Percentiles rank a stretch among this genome's conserved stretches.
Conservation (phyloP, 331 rosid species). For the Dryas integrifolia region DNA sequence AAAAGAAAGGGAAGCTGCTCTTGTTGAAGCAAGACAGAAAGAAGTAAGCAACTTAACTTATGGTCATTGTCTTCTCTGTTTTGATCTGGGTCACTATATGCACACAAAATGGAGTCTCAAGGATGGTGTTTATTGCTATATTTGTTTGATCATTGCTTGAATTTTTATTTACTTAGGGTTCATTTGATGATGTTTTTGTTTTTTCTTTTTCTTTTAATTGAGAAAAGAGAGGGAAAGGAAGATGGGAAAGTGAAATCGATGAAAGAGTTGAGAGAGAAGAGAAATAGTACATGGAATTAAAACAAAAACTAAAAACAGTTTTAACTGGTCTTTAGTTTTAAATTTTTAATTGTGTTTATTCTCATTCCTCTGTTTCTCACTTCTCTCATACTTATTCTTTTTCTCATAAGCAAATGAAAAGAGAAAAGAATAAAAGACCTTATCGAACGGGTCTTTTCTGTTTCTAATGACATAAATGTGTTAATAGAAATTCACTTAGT, state of each 20-base stretch:
- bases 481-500: too few species aligned
- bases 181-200: too few species aligned
- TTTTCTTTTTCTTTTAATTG: too few species aligned
- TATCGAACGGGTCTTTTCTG: too few species aligned
- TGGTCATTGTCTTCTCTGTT: not conserved
- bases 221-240: not conserved
- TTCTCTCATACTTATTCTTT: too few species aligned
- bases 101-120: not conserved
- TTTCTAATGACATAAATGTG: not conserved
- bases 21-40: slow-evolving; percentile 73
- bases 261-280: not conserved
- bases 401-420: too few species aligned
- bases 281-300: not conserved
- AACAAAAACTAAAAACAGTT: not conserved
- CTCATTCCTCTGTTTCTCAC: too few species aligned
- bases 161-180: too few species aligned
- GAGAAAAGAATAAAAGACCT: too few species aligned
- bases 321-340: not conserved
- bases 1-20: slow-evolving; percentile 81
- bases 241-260: not conserved
- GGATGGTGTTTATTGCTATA: not conserved
- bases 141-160: not conserved
- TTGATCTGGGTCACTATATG: not conserved
- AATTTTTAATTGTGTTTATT: too few species aligned
- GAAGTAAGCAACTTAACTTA: slow-evolving; percentile 47